phyloP scores from a whole-genome alignment of 2,329 filamentous ascomycete genomes.

The Blastomyces percursus region DNA sequence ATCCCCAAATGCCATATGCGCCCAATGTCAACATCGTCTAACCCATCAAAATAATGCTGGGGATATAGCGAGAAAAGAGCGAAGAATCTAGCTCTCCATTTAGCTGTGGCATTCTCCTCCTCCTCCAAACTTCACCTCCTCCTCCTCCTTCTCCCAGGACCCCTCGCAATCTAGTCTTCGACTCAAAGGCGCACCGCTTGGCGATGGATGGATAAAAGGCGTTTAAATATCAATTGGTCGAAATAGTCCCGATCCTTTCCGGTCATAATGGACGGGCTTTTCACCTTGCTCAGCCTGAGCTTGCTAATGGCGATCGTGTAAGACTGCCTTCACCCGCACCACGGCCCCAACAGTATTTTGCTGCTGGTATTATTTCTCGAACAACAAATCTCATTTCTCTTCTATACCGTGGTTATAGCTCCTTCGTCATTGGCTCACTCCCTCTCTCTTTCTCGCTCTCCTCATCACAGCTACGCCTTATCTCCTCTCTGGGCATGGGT shows the following conservation, averaged over 20 bases:
- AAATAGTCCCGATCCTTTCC: constrained; percentile 16
- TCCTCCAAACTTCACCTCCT: background rate
- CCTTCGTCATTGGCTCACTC: constrained; percentile 83
- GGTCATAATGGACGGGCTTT: constrained; percentile 49
- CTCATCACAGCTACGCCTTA: constrained; percentile 71
- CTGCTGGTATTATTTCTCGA: constrained; percentile 10
- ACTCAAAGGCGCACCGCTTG: background rate
- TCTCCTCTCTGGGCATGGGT: constrained; percentile 87
- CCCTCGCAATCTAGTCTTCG: background rate
- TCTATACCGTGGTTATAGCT: constrained; percentile 44
- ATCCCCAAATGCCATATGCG: background rate
- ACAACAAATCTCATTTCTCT: background rate
- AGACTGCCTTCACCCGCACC: constrained; percentile 19
- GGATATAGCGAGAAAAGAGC: background rate
- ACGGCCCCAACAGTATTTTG: background rate
- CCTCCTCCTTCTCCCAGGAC: background rate
- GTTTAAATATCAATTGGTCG: constrained; percentile 1
- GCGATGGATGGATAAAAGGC: constrained; percentile 2
- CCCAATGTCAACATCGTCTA: background rate
- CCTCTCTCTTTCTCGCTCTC: constrained; percentile 83
- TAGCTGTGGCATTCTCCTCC: background rate
- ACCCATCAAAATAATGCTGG: background rate
- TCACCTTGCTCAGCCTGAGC: constrained; percentile 55
- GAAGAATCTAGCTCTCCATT: background rate
- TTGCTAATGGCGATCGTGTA: constrained; percentile 55